A percentile compares a stretch with the other conserved stretches of the same genome.
Conservation (phyloP, 1,284 basidiomycete genomes). For the Rhizopogon hawkerae region DNA sequence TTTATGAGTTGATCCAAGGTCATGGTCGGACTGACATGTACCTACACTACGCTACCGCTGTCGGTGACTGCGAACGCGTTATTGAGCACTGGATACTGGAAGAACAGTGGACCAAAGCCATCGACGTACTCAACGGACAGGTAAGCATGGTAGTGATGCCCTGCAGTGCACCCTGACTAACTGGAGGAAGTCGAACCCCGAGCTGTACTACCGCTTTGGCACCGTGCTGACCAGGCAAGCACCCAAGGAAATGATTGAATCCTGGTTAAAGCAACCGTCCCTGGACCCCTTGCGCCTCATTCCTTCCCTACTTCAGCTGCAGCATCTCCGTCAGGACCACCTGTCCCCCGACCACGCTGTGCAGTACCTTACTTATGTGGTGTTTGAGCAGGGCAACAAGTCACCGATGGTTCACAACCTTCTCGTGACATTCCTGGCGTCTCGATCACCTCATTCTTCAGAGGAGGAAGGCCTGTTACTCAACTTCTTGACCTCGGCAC, state of each 20-base stretch:
- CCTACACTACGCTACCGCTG: constrained; percentile 78
- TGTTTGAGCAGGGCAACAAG: constrained; percentile 73
- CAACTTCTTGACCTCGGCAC: constrained; percentile 79
- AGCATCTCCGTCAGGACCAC: constrained; percentile 61
- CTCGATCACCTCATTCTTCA: constrained; percentile 30
- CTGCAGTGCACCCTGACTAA: background rate
- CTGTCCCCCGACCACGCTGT: constrained; percentile 76
- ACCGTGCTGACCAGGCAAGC: constrained; percentile 80
- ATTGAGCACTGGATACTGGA: constrained; percentile 91
- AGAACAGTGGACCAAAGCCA: constrained; percentile 87
- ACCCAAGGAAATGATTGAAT: constrained; percentile 84
- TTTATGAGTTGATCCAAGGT: constrained; percentile 88
- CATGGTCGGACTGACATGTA: constrained; percentile 93
- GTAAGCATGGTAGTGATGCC: constrained; percentile 33
- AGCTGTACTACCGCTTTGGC: constrained; percentile 91
- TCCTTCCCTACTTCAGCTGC: constrained; percentile 81
- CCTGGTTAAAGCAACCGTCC: constrained; percentile 77
- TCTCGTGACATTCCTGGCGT: constrained; percentile 79
- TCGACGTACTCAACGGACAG: constrained; percentile 82
- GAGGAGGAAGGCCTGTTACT: constrained; percentile 77
- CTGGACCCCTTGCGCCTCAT: constrained; percentile 83
- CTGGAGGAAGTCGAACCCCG: constrained; percentile 56
- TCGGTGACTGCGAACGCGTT: constrained; percentile 79
- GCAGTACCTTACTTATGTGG: constrained; percentile 78
- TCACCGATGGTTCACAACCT: constrained; percentile 92